Base-by-base conservation (phyloP, 768 basidiomycete species). In the Leccinum subtestaceum region DNA sequence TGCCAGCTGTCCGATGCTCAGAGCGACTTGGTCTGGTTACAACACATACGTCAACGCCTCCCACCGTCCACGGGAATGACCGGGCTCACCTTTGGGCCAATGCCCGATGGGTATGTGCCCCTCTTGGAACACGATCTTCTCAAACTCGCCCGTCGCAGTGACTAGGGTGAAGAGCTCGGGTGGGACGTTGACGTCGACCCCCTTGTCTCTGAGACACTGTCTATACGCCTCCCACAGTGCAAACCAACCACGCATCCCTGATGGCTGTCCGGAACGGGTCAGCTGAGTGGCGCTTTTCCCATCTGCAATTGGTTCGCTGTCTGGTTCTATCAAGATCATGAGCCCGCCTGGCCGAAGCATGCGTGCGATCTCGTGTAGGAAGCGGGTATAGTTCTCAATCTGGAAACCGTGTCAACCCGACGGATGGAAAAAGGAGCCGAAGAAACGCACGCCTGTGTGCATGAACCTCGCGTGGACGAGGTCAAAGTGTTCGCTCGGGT, bases 311-410 rank as follows among this genome's bases (percentile, higher is more conserved):
- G 84, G 87, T 55, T 75, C 76, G 56, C 80, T 77, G 62, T 83
- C 85, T 27, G 81, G 79, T 58, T 89, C 88, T 57, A 88, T 81
- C 43, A 89, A 72, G 57, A 89, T 80, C 61, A 87, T 77, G 47
- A 90, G 77, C 21, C 88, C 88, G 57, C 87, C 87, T 32, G 86
- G 86, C 32, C 86, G 84, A 36, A 89, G 79, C 63, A 90, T 76
- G 60, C 88, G 85, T 51, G 77, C 80, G 48, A 87, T 77, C 73
- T 89, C 84, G 56, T 76, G 75, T 5, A 89, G 64, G 62, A 89
- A 80, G 27, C 78, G 79, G 50, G 83, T 79, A 66, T 87, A 87
- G 66, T 88, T 75, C 58, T 76, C 77, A 61, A 89, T 85, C 87
- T 88, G 67, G 60, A 62, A 62, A 65, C 52, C 27, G 31, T 46